Percentiles rank a stretch among this genome's conserved stretches.
Evolutionary conservation across 331 rosid species (phyloP).

Genomic region (Arachis monticola): DNA sequence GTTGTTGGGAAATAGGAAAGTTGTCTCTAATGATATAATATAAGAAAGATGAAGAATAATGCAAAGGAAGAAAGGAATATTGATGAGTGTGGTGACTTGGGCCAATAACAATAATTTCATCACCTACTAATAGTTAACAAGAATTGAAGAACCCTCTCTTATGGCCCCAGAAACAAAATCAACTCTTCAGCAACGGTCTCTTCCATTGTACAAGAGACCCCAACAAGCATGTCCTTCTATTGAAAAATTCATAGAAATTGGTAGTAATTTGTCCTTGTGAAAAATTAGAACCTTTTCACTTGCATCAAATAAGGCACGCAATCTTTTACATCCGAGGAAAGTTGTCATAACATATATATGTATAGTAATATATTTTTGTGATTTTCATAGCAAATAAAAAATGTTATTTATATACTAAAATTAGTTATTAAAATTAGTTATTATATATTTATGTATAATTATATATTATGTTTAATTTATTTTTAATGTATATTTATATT

Average conservation of each 20-base stretch:
- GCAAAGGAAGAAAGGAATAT: not conserved
- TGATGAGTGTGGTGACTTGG: not conserved
- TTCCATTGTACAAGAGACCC: conserved; percentile 16
- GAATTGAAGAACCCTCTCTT: conserved; percentile 10
- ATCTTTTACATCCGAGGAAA: not conserved
- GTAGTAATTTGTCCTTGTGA: not conserved
- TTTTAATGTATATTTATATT: too few species aligned
- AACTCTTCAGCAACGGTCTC: conserved; percentile 43
- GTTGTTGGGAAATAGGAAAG: conserved; percentile 55
- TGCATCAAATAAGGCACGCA: not conserved
- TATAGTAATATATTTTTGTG: too few species aligned
- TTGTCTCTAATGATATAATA: conserved; percentile 29
- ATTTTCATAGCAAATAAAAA: too few species aligned
- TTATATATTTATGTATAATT: not conserved
- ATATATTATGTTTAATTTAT: not conserved
- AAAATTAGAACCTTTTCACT: too few species aligned
- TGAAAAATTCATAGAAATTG: conserved; percentile 27
- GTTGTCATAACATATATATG: too few species aligned
- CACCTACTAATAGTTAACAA: not conserved
- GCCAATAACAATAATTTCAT: conserved; percentile 4
- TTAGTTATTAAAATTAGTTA: too few species aligned
- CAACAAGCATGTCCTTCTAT: not conserved
- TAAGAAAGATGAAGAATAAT: not conserved
- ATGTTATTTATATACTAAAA: too few species aligned
- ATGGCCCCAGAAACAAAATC: conserved; percentile 7